Percentiles rank a stretch among this genome's conserved stretches.
phyloP scores from a whole-genome alignment of 2,329 filamentous ascomycete genomes.

The Pseudogymnoascus sp. region DNA sequence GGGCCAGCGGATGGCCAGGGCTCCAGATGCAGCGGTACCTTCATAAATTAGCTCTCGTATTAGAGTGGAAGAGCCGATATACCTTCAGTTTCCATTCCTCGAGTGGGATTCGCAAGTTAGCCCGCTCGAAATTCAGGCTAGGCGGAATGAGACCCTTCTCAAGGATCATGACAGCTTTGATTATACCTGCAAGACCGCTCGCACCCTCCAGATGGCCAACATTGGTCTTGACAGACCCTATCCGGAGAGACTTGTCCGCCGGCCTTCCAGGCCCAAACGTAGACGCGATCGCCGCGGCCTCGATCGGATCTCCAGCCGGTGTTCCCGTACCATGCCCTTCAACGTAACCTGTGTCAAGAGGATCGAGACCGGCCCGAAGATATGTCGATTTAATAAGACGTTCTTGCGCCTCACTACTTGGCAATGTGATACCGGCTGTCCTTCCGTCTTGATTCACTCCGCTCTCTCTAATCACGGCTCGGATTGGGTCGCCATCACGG shows the following conservation, averaged over 20 bases:
- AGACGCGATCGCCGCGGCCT: conserved; percentile 16
- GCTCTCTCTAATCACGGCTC: conserved; percentile 34
- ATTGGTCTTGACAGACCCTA: conserved; percentile 20
- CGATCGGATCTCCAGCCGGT: conserved; percentile 12
- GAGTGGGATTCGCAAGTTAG: conserved; percentile 31
- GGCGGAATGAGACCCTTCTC: conserved; percentile 35
- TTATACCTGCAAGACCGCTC: conserved; percentile 20
- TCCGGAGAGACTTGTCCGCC: no score
- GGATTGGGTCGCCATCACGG: conserved; percentile 34
- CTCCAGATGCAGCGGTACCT: no score
- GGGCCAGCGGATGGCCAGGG: conserved; percentile 13
- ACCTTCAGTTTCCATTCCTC: conserved; percentile 33
- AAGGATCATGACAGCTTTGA: conserved; percentile 19
- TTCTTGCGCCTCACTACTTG: conserved; percentile 31
- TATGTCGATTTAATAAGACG: conserved; percentile 29
- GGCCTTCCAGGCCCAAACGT: no score
- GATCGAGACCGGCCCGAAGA: conserved; percentile 10
- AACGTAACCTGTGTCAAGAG: conserved; percentile 12
- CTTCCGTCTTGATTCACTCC: conserved; percentile 38
- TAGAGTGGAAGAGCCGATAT: no score
- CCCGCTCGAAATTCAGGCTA: conserved; percentile 33
- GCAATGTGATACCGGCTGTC: conserved; percentile 36
- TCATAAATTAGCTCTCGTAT: no score
- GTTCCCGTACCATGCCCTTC: conserved; percentile 14
- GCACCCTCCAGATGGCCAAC: conserved; percentile 23